These are phyloP conservation scores for Tulasnella sp. DNA, from an alignment of 768 basidiomycete genomes.

Conservation along the genomic window DNA sequence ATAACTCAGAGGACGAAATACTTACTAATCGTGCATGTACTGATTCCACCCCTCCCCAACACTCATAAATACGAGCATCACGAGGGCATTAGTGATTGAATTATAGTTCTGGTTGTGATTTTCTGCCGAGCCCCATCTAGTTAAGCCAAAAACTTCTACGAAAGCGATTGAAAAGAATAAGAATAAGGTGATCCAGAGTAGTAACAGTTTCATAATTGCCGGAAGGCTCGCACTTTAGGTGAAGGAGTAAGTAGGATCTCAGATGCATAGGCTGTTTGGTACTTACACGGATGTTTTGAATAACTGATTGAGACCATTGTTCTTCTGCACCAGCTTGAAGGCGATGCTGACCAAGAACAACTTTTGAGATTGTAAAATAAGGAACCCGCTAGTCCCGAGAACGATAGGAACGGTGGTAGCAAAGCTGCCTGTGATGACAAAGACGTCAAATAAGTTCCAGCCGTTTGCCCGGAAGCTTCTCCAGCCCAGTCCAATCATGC, in stretches of 20 bases:
- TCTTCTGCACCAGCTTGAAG: constrained; percentile 85
- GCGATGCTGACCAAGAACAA: constrained; percentile 87
- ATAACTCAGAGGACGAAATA: not conserved
- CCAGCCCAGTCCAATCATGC: constrained; percentile 78
- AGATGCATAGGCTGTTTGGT: not conserved
- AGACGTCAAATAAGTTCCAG: constrained; percentile 86
- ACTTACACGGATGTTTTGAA: constrained; percentile 93
- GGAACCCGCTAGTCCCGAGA: constrained; percentile 38
- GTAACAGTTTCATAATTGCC: constrained; percentile 68
- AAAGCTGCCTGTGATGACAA: constrained; percentile 69
- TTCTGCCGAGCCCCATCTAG: constrained; percentile 67
- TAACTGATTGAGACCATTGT: constrained; percentile 78
- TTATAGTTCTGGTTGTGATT: constrained; percentile 63
- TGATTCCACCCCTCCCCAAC: constrained; percentile 98
- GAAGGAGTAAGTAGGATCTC: not conserved
- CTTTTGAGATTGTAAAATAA: constrained; percentile 60
- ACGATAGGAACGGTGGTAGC: constrained; percentile 66
- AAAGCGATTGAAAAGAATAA: constrained; percentile 81
- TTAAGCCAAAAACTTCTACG: constrained; percentile 83
- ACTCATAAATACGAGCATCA: constrained; percentile 88
- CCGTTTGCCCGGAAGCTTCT: constrained; percentile 74
- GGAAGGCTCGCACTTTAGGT: constrained; percentile 63
- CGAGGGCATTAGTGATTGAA: constrained; percentile 59
- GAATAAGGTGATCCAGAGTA: constrained; percentile 82
- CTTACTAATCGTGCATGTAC: constrained; percentile 94